Evolutionary conservation across 495 filamentous ascomycete species (phyloP), one percentile per base, ranked within the genome.

Genomic region (Penicillium tannophilum): DNA sequence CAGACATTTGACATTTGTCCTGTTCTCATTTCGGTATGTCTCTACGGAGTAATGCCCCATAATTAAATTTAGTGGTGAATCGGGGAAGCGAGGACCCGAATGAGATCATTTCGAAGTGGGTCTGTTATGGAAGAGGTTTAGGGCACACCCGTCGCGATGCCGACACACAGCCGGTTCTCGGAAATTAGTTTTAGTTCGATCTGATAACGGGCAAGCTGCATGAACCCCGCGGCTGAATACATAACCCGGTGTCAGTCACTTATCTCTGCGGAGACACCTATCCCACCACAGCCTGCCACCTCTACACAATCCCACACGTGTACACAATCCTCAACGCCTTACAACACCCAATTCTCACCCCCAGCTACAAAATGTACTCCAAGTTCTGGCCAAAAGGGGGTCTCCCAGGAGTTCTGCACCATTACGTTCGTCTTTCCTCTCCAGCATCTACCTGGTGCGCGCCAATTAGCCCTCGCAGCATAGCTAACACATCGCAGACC

Each of bases 391-490:
- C 78, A 4, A 75, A 74, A 42, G 71, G 75, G 5, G 77, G 77
- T 8, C 69, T 80, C 24, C 76, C 80, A 2, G 84, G 84, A 19
- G 81, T 79, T 50, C 66, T 87, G 19, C 84, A 87, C 65, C 81
- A 80, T 60, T 85, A 78, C 54, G 80, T 81, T 69, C 33, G 76
- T 64, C 35, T 43, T 19, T 45, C 41, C 20, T 23, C 20, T 23
- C 35, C 14, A 54, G 31, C 36, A 51, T 17, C 26, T 16, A 7
- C 30, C 24, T 24, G 10, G 24, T 17, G 28, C 43, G 28, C 43
- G 5, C n/a, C 52, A 42, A 16, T 12, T 19, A 2, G 6, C 0
- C 23, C 7, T 16, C 24, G 8, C 14, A 12, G 14, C 4, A 10
- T 19, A 33, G 24, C 24, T 31, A 39, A 42, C 41, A 46, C 9